phyloP scores from a whole-genome alignment of 202 grass and related monocot genomes.

The Saccharum hybrid region DNA sequence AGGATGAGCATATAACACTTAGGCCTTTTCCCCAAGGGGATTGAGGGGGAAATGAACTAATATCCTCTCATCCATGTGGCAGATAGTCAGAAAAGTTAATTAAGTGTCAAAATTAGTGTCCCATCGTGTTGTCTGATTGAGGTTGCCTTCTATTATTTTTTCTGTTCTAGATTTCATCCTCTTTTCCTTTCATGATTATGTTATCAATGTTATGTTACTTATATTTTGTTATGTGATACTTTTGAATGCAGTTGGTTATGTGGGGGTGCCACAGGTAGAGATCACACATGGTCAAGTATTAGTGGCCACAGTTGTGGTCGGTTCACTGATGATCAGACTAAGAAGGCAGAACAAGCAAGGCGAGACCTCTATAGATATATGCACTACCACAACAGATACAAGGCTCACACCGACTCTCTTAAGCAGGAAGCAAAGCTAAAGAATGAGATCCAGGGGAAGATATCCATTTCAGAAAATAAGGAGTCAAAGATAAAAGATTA shows the following conservation, averaged over 20 bases:
- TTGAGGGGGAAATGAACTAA: background rate
- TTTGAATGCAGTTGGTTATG: slow-evolving; percentile 88
- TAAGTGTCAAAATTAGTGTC: slow-evolving; percentile 23
- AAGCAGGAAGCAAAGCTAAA: slow-evolving; percentile 94
- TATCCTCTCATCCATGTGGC: background rate
- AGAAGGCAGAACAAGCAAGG: slow-evolving; percentile 72
- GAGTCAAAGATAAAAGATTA: slow-evolving; percentile 97
- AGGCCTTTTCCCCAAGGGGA: background rate
- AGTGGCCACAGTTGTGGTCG: slow-evolving; percentile 89
- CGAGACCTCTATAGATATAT: slow-evolving; percentile 82
- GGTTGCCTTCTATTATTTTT: slow-evolving; percentile 1
- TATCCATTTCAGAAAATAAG: slow-evolving; percentile 91
- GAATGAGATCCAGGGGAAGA: slow-evolving; percentile 78
- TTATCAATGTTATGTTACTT: slow-evolving; percentile 15
- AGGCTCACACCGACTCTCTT: slow-evolving; percentile 95
- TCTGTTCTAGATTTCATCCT: slow-evolving; percentile 18
- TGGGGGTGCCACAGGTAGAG: slow-evolving; percentile 85
- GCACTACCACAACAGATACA: slow-evolving; percentile 99
- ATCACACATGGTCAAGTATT: slow-evolving; percentile 94
- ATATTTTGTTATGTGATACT: slow-evolving; percentile 41
- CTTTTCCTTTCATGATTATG: slow-evolving; percentile 16
- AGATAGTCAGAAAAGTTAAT: background rate
- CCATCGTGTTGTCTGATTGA: slow-evolving; percentile 28
- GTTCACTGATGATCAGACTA: slow-evolving; percentile 79
- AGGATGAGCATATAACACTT: background rate